These are phyloP conservation scores for Porphyrellus cyaneotinctus DNA, from an alignment of 768 basidiomycete genomes.

Conservation along the genomic window DNA sequence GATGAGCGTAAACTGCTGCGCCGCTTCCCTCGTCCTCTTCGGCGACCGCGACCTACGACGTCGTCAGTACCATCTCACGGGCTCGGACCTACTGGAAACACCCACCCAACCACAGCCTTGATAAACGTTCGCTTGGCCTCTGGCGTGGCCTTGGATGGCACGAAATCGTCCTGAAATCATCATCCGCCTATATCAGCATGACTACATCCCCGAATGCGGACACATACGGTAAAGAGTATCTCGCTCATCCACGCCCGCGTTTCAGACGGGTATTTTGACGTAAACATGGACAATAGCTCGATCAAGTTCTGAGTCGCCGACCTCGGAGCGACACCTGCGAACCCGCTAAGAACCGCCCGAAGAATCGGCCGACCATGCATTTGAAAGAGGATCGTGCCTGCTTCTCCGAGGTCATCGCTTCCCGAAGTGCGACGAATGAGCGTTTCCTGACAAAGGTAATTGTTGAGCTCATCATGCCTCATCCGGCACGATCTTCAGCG, in stretches of 20 bases:
- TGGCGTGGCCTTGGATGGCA: slow-evolving; percentile 62
- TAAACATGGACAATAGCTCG: slow-evolving; percentile 69
- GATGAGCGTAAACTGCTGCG: slow-evolving; percentile 83
- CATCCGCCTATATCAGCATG: neutral
- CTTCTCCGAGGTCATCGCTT: slow-evolving; percentile 55
- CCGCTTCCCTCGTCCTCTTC: slow-evolving; percentile 74
- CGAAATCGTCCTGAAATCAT: slow-evolving; percentile 59
- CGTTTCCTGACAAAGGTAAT: slow-evolving; percentile 41
- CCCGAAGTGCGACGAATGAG: slow-evolving; percentile 63
- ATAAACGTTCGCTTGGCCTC: slow-evolving; percentile 80
- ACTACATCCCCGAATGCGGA: neutral
- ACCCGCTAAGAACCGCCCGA: slow-evolving; percentile 69
- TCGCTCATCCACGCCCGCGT: slow-evolving; percentile 69
- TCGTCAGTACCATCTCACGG: neutral
- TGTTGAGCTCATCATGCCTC: neutral
- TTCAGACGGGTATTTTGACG: slow-evolving; percentile 51
- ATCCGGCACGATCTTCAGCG: slow-evolving; percentile 24
- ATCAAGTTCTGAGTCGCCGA: slow-evolving; percentile 81
- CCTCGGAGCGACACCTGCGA: slow-evolving; percentile 81
- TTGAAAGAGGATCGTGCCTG: slow-evolving; percentile 48
- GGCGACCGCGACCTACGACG: slow-evolving; percentile 59
- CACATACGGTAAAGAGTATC: slow-evolving; percentile 59
- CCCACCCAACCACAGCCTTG: slow-evolving; percentile 64
- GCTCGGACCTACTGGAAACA: slow-evolving; percentile 1
- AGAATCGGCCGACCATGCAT: slow-evolving; percentile 65